Percentiles rank a stretch among this genome's conserved stretches.
Evolutionary conservation across 2,329 filamentous ascomycete species (phyloP).

Genomic region (Arachnopeziza araneosa): DNA sequence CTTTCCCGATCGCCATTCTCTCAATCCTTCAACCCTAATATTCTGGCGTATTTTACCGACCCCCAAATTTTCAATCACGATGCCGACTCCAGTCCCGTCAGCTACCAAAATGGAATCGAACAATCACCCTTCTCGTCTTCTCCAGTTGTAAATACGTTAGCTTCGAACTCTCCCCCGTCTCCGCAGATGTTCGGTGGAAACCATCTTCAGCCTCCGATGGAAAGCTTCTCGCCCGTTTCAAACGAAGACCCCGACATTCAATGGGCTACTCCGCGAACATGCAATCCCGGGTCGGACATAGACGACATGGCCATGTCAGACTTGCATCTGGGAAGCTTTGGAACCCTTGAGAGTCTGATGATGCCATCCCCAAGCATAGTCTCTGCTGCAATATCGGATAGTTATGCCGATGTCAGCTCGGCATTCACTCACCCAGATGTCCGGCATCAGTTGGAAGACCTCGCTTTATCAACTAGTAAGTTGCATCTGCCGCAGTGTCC

Average conservation of each 20-base stretch:
- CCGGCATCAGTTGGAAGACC: conserved; percentile 11
- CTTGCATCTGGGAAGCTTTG: conserved; percentile 19
- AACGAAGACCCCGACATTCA: conserved; percentile 12
- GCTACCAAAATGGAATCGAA: conserved; percentile 11
- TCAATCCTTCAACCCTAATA: background rate
- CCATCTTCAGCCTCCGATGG: conserved; percentile 12
- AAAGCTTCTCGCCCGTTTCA: conserved; percentile 13
- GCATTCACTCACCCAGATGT: conserved; percentile 10
- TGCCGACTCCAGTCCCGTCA: conserved; percentile 7
- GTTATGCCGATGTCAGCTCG: conserved; percentile 14
- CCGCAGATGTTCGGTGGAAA: conserved; percentile 13
- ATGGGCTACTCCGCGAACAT: conserved; percentile 13
- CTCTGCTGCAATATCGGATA: conserved; percentile 20
- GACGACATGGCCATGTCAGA: conserved; percentile 19
- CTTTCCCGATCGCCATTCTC: conserved; percentile 3
- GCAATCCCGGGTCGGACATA: conserved; percentile 11
- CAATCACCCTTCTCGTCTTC: conserved; percentile 12
- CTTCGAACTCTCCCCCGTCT: conserved; percentile 10
- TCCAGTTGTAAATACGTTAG: conserved; percentile 18
- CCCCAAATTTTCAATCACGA: conserved; percentile 1
- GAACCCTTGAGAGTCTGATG: conserved; percentile 19
- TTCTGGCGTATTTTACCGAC: conserved; percentile 7
- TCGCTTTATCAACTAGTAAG: conserved; percentile 18
- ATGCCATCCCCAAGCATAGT: conserved; percentile 16
- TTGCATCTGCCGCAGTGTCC: background rate